Conservation (phyloP, 139 green algal genomes). For the Ostreobium quekettii region DNA sequence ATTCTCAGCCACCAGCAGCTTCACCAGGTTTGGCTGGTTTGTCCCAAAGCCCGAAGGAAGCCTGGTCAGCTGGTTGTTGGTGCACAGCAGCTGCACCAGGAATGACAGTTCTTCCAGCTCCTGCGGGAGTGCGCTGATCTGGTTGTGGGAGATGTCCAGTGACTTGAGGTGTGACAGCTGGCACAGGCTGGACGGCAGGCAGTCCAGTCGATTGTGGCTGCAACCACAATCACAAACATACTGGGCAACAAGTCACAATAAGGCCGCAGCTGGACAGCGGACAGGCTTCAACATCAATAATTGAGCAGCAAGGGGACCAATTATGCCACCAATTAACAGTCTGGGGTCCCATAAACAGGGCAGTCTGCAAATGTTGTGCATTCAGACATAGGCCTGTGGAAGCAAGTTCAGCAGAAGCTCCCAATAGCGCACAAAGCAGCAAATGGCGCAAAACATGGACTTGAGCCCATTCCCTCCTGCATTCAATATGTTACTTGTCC, state of each 20-base stretch:
- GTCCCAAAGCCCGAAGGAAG: not conserved
- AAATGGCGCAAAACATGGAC: too few species aligned
- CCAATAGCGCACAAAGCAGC: too few species aligned
- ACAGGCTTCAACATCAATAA: too few species aligned
- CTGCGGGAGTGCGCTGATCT: constrained; percentile 23
- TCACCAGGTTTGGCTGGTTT: constrained; percentile 20
- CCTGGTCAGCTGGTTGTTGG: constrained; percentile 1
- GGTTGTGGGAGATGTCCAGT: constrained; percentile 28
- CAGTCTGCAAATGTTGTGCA: too few species aligned
- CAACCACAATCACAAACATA: not conserved
- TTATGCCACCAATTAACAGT: too few species aligned
- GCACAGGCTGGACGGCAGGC: constrained; percentile 18
- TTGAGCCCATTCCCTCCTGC: too few species aligned
- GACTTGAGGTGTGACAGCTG: constrained; percentile 12
- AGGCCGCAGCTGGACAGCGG: not conserved
- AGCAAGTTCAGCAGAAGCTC: not conserved
- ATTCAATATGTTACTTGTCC: not conserved
- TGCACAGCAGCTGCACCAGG: not conserved
- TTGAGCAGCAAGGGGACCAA: too few species aligned
- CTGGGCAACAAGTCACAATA: not conserved
- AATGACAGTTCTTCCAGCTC: constrained; percentile 3
- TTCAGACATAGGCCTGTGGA: not conserved
- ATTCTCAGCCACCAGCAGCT: constrained; percentile 35
- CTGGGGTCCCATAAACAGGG: too few species aligned
- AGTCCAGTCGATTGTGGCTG: constrained; percentile 7